These are phyloP conservation scores for Globisporangium perplexum DNA, from an alignment of 352 stramenopile species.

Conservation along the genomic window DNA sequence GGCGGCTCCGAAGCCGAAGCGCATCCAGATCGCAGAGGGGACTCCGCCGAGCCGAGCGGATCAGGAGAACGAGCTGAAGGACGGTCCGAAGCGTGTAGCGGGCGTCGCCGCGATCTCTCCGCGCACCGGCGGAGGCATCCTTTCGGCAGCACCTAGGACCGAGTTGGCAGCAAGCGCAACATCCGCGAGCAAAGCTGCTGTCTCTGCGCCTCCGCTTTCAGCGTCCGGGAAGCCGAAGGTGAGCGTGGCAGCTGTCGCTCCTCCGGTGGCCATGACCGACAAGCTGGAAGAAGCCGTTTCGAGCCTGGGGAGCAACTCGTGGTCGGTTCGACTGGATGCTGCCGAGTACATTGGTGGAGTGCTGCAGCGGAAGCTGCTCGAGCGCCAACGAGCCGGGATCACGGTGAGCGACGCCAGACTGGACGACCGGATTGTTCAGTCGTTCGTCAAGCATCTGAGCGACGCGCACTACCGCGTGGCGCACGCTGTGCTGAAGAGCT, in stretches of 20 bases:
- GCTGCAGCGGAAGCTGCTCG: constrained; percentile 14
- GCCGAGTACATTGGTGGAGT: constrained; percentile 37
- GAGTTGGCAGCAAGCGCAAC: background rate
- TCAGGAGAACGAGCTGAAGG: constrained; percentile 9
- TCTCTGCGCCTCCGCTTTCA: background rate
- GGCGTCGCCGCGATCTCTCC: constrained; percentile 2
- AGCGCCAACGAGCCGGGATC: background rate
- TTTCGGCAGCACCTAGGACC: background rate
- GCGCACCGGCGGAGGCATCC: background rate
- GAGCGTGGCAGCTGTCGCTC: constrained; percentile 10
- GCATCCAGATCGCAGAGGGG: constrained; percentile 26
- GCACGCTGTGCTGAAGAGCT: constrained; percentile 54
- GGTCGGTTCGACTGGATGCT: constrained; percentile 64
- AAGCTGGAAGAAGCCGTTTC: constrained; percentile 50
- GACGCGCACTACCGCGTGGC: constrained; percentile 75
- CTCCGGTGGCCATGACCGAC: constrained; percentile 6
- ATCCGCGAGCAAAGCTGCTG: background rate
- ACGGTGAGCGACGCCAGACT: constrained; percentile 26
- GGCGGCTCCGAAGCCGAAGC: constrained; percentile 22
- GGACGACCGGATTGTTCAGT: constrained; percentile 46
- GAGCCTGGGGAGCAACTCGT: constrained; percentile 44
- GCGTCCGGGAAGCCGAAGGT: constrained; percentile 16
- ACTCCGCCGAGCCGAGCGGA: constrained; percentile 9
- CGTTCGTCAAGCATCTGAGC: constrained; percentile 57
- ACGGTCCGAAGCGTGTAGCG: constrained; percentile 3